Evolutionary conservation across 257 asterid genomes (phyloP), one percentile per base, ranked within the genome.

Genomic region (Echites panduratus): DNA sequence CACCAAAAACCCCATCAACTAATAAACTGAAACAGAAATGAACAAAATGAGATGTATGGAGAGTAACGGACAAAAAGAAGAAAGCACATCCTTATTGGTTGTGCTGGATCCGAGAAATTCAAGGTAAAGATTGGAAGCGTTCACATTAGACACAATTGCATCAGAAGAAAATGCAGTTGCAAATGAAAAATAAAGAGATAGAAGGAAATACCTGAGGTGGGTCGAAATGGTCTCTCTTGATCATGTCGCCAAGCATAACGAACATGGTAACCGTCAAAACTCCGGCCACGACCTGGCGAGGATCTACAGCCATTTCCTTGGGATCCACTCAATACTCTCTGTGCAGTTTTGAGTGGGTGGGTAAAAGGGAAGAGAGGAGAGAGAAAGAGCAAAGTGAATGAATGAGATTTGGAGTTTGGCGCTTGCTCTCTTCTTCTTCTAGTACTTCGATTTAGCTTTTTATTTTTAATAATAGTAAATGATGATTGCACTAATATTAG

Each of bases 231-330:
- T 89, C 92, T 61, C 89, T 78, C 84, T 87, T 87, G 76, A 89
- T 80, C 95, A 89, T 89, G 63, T 87, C 77, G 0, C 88, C 95
- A 9, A 89, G 90, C 95, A 89, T 89, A 16, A 84, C 86, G 69
- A 89, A 89, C 95, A 89, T 89, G 76, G 90, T 85, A 52, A 89
- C 62, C 4, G 96, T 87, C 75, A 89, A 72, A 35, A 89, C 85
- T 38, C 89, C 92, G 4, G 95, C 95, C 76, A 89, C 69, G 41
- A 89, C 81, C 45, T 89, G 96, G 22, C 96, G 84, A 56, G 96
- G 90, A 85, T 89, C 95, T 76, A 89, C 79, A 45, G 79, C 95
- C 95, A 86, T 79, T 29, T 80, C 82, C 45, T 66, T 75, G 80
- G 78, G 87, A 82, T 82, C 87, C 78, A 66, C 62, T 29, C 61